A percentile compares a stretch with the other conserved stretches of the same genome.
phyloP scores from a whole-genome alignment of 1,284 basidiomycete species.

The Cryptococcus deneoformans region DNA sequence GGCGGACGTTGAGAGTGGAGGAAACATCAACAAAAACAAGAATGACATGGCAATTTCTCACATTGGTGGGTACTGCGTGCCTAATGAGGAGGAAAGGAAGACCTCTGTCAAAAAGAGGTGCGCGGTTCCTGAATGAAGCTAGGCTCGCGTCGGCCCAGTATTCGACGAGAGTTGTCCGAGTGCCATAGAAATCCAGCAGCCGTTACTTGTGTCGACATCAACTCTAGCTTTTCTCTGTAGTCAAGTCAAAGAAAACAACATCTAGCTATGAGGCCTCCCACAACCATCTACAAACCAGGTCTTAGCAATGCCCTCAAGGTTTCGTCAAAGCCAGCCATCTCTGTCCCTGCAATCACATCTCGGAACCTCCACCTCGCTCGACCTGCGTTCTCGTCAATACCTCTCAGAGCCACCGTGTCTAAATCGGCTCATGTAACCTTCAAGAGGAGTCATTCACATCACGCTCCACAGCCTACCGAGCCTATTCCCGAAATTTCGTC shows the following conservation, averaged over 20 bases:
- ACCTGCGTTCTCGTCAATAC: not conserved
- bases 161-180: too few relatives aligned
- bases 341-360: not conserved
- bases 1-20: conserved; percentile 13
- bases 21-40: conserved; percentile 8
- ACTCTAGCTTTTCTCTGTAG: too few relatives aligned
- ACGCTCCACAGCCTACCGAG: not conserved
- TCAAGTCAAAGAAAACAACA: too few relatives aligned
- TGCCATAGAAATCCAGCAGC: too few relatives aligned
- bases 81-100: not conserved
- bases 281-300: not conserved
- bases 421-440: not conserved
- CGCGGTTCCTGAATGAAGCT: not conserved
- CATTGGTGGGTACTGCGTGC: not conserved
- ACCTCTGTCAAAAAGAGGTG: not conserved
- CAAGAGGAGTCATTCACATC: not conserved
- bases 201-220: too few relatives aligned
- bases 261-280: not conserved
- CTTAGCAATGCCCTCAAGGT: not conserved
- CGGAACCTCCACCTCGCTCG: not conserved
- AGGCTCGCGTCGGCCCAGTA: too few relatives aligned
- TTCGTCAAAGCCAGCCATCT: not conserved
- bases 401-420: too few relatives aligned
- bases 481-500: conserved; percentile 18
- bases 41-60: conserved; percentile 13